Evolutionary conservation across 2,329 filamentous ascomycete genomes (phyloP), one percentile per base, ranked within the genome.

Genomic region (Xylaria sp.): DNA sequence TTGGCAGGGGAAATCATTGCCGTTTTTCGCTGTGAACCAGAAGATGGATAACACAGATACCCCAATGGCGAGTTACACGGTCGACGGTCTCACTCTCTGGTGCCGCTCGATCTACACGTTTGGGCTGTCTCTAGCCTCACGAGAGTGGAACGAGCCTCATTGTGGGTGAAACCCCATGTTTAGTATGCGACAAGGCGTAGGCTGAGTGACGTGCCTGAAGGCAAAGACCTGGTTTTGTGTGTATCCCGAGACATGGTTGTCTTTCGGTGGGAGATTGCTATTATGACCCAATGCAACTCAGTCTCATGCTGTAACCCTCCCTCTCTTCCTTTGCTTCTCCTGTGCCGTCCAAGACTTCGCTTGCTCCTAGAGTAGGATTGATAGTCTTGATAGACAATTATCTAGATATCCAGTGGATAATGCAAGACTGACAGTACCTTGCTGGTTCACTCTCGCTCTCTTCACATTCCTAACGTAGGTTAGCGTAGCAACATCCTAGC

Each of bases 1-100:
- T 70, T 70, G 69, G 69, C 69, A 70, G 65, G 66, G 69, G 60
- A 57, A 63, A 56, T 64, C 59, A 64, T 46, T 64, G 20, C 59
- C 59, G 48, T 59, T 50, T 60, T 3, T 56, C 41, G 52, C 39
- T 34, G 51, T 41, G 34, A 34, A 34, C 44, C 34, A 63, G 31
- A 64, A 60, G 64, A 57, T 60, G 59, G 58, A 64, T 57, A 56
- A 28, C 51, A 51, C 54, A 55, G 64, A 39, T n/a, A 10, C n/a
- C n/a, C 46, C 34, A 56, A 54, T 63, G 37, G 51, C 13, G 48
- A 65, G 60, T 34, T 31, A 31, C 56, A 58, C 34, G 55, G 50
- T 63, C 8, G 39, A 58, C 34, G 55, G 50, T 63, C 8, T 46
- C 50, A 68, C 52, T 20, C 46, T 31, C 39, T 31, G 34, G 34